Base-by-base conservation (phyloP, 495 filamentous ascomycete species). In the Trichocladium uniseriatum region DNA sequence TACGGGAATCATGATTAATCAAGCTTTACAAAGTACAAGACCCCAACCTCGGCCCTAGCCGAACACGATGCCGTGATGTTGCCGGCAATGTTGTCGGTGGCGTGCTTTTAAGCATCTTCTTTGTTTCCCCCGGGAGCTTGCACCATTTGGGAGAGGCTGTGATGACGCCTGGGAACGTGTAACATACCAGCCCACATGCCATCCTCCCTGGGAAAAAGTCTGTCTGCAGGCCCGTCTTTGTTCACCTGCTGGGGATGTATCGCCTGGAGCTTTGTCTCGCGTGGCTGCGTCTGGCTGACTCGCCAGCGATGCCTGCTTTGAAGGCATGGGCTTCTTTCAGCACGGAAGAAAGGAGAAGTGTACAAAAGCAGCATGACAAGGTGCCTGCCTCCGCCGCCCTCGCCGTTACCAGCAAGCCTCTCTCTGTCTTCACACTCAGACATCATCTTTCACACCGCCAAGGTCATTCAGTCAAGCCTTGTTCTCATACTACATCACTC, bases 211-310 rank as follows among this genome's bases (percentile, higher is more conserved):
- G 27, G 3, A 10, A 18, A 37, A 28, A 18, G n/a, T 7, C 1
- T 20, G 27, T 41, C 21, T 51, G 41, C 49, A 29, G 44, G 21
- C 20, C 43, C 18, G 31, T 52, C 59, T 62, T 62, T 62, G 56
- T 62, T 39, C 21, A n/a, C 20, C 6, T 11, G 19, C 38, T 10
- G 39, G 14, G 35, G 45, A 45, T 47, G 37, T 32, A 50, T 43
- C 41, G 38, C 38, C 48, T 28, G 35, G 31, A 48, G 48, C 61
- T 61, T 62, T 64, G 61, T 64, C 59, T 56, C 48, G 45, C 51
- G 18, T 27, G 18, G 34, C 47, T 55, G 49, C 51, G 36, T 57
- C 48, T 59, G 51, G 58, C 53, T 62, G 59, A 61, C 51, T 59
- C 61, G 57, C 58, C 55, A 28, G 39, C 9, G 20, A 24, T 19